Base-by-base conservation (phyloP, 1,284 basidiomycete species). In the Apiotrichum domesticum region DNA sequence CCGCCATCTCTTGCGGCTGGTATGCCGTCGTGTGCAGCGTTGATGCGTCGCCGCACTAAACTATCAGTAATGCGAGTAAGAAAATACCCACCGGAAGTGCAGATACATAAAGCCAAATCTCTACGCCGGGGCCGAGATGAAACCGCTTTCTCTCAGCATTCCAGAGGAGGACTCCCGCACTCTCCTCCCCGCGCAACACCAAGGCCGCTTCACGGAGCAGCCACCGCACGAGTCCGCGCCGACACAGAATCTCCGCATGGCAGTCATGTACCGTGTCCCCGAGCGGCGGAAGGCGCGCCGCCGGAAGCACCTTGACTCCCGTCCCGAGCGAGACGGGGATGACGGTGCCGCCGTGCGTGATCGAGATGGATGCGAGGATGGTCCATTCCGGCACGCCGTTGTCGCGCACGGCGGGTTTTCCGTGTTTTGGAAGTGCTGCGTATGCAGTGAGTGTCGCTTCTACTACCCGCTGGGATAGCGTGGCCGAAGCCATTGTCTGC, bases 231-330 rank as follows among this genome's bases (percentile, higher is more conserved):
- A 87, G 85, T 2, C 86, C 87, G 15, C 94, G 81, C 34, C 90
- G 80, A 0, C 90, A 90, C 13, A 96, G 80, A 14, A 95, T 82
- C 74, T 97, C 93, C 3, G 93, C 94, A 72, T 97, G 93, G 49
- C 83, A 85, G 68, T 97, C 93, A 68, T 95, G 90, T 33, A 97
- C 63, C 1, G 85, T 81, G 66, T 96, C 89, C 0, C 93, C 94
- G n/a, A 80, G 77, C 2, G 73, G 67, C 0, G 89, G 85, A 0
- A 91, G 79, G 49, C 81, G 80, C 1, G 74, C 66, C 11, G 79
- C 81, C 0, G 93, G 90, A 0, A 94, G 81, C 64, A 88, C 91
- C 77, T 95, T 96, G 7, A 87, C 86, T 6, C 94, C 93, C 2
- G 91, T 90, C 0, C 84, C 88, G 11, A 92, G 71, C 35, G 87